phyloP scores from a whole-genome alignment of 306 rosid genomes.

The Cucurbita argyrosperma region DNA sequence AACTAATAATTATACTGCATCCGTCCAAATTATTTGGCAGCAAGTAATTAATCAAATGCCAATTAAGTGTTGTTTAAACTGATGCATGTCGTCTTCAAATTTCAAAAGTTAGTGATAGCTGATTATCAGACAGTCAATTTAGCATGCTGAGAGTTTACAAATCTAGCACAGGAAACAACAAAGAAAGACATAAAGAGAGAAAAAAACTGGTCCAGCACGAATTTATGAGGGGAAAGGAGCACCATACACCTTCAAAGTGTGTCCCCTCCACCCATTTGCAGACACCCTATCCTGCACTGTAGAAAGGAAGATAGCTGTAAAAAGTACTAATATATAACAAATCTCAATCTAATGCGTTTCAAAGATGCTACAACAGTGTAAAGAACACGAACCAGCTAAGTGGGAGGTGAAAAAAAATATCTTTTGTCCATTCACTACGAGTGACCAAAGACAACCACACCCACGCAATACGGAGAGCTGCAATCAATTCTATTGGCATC shows the following conservation, averaged over 20 bases:
- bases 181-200: slow-evolving; percentile 1
- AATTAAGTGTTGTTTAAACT: neutral
- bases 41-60: neutral
- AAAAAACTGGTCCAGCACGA: neutral
- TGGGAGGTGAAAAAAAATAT: neutral
- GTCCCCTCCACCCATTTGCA: slow-evolving; percentile 1
- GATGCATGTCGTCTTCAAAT: neutral
- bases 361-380: neutral
- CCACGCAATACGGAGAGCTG: slow-evolving; percentile 1
- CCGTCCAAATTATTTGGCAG: neutral
- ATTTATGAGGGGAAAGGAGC: slow-evolving; percentile 6
- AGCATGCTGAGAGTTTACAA: neutral
- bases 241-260: neutral
- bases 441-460: neutral
- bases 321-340: neutral
- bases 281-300: neutral
- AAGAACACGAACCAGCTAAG: neutral
- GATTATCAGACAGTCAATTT: neutral
- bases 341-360: neutral
- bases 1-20: neutral
- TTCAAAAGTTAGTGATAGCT: neutral
- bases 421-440: neutral
- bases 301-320: neutral
- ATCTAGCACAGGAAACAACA: neutral
- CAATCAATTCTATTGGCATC: neutral